Evolutionary conservation across 305 asterid genomes (phyloP).

Genomic region (Fraxinus floribunda): DNA sequence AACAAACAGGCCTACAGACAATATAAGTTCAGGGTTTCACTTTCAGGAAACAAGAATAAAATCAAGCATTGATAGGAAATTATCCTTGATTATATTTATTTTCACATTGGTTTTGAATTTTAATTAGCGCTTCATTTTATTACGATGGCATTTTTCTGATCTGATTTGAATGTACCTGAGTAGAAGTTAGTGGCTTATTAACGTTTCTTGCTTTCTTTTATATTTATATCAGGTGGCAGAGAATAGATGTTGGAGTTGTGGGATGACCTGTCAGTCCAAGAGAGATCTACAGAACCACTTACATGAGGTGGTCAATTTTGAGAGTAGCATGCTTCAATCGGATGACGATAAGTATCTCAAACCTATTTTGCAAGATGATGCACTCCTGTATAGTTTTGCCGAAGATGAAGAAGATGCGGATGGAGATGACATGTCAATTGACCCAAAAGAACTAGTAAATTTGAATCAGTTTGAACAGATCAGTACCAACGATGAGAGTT

Average conservation of each 20-base stretch:
- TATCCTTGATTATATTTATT: not conserved
- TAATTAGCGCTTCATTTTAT: not conserved
- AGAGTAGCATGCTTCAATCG: conserved; percentile 57
- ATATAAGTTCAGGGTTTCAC: not conserved
- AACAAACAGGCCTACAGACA: not conserved
- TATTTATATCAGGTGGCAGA: conserved; percentile 50
- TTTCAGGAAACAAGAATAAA: not conserved
- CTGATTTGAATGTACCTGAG: not conserved
- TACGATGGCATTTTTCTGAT: not conserved
- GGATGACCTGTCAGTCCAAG: conserved; percentile 37
- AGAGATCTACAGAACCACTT: conserved; percentile 56
- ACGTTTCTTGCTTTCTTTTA: not conserved
- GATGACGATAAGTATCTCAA: conserved; percentile 66
- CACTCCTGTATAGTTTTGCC: conserved; percentile 68
- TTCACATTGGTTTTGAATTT: not conserved
- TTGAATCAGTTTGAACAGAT: conserved; percentile 47
- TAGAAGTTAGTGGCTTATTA: conserved; percentile 8
- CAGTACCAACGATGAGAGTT: conserved; percentile 41
- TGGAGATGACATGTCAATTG: conserved; percentile 36
- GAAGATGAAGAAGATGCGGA: conserved; percentile 66
- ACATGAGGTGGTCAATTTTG: conserved; percentile 37
- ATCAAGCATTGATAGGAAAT: not conserved
- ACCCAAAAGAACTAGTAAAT: conserved; percentile 43
- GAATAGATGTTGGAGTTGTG: conserved; percentile 73
- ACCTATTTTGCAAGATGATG: conserved; percentile 78